These are phyloP conservation scores for Candida tallmaniae DNA, from an alignment of 805 yeast genomes.

Conservation along the genomic window DNA sequence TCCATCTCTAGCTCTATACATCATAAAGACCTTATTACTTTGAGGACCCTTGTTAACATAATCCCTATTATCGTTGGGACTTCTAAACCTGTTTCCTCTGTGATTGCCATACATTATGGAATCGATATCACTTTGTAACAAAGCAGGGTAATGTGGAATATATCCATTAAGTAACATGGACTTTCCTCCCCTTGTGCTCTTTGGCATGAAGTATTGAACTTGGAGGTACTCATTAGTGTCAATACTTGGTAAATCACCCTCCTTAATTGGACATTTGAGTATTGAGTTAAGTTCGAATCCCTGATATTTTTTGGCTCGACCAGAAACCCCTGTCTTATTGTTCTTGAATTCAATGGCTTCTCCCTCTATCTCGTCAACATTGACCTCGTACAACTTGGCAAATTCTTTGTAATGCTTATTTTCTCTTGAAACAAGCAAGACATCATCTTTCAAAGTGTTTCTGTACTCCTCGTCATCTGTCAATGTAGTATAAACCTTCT, in stretches of 20 bases:
- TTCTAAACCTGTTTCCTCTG: slow-evolving; percentile 29
- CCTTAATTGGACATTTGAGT: slow-evolving; percentile 44
- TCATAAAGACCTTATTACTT: slow-evolving; percentile 27
- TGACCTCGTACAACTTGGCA: slow-evolving; percentile 37
- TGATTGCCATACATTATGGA: slow-evolving; percentile 45
- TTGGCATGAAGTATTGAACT: slow-evolving; percentile 59
- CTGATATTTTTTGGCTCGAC: slow-evolving; percentile 39
- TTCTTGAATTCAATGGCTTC: slow-evolving; percentile 39
- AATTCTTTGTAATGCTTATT: slow-evolving; percentile 48
- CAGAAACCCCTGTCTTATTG: slow-evolving; percentile 55
- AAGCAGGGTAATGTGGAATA: slow-evolving; percentile 54
- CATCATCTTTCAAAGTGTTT: slow-evolving; percentile 67
- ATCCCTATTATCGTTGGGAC: slow-evolving; percentile 26
- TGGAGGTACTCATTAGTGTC: slow-evolving; percentile 36
- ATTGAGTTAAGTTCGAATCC: slow-evolving; percentile 32
- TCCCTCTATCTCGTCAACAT: slow-evolving; percentile 10
- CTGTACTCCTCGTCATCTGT: slow-evolving; percentile 65
- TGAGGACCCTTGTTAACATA: slow-evolving; percentile 40
- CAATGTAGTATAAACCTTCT: slow-evolving; percentile 56
- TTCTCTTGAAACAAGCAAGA: slow-evolving; percentile 60
- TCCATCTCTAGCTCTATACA: slow-evolving; percentile 33
- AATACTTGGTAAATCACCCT: slow-evolving; percentile 43
- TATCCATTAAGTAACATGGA: slow-evolving; percentile 83
- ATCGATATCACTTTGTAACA: slow-evolving; percentile 68
- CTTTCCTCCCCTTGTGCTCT: slow-evolving; percentile 53